Evolutionary conservation across 129 eudicot genomes (phyloP), one percentile per base, ranked within the genome.

Genomic region (Flaveria sonorensis): DNA sequence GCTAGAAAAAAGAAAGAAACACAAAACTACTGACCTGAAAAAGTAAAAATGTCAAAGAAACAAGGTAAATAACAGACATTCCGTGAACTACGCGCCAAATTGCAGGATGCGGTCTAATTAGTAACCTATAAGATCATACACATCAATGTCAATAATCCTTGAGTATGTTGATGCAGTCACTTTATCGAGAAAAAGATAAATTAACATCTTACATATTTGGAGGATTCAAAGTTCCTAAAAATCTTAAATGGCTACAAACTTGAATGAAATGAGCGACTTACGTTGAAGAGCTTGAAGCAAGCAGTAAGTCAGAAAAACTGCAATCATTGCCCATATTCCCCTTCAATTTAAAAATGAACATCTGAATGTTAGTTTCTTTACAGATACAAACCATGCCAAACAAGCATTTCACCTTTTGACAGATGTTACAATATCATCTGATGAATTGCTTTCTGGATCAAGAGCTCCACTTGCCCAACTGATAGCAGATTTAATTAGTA

Each of bases 31-130:
- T 75, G 53, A 92, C 99, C 99, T 95, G 99, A 82, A 95, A 95
- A 71, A 92, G 97, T 76, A 95, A 81, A 86, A 95, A 95, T 53
- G 99, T 95, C 67, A 95, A 79, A 42, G 92, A 85, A 67, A 92
- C 95, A 61, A 92, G 99, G 79, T 95, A 95, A 65, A 89, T 82
- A 69, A 92, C 90, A 21, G 97, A 96, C 88, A 89, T 92, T 59
- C 99, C 99, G 79, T 95, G 99, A 86, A 95, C 96, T 7, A 95
- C 78, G 21, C 99, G 97, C 99, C 99, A 95, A 73, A 95, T 82
- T 71, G 97, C 99, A 77, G 99, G 97, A 84, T 95, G 99, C 40
- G 99, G 99, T 79, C 99, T 82, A 68, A 89, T 89, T 40, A 95
- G 88, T 65, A 95, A 86, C 86, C 99, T 93, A 90, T 61, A 81